phyloP scores from a whole-genome alignment of 78 protist genomes.

The Tieghemostelium lacteum region DNA sequence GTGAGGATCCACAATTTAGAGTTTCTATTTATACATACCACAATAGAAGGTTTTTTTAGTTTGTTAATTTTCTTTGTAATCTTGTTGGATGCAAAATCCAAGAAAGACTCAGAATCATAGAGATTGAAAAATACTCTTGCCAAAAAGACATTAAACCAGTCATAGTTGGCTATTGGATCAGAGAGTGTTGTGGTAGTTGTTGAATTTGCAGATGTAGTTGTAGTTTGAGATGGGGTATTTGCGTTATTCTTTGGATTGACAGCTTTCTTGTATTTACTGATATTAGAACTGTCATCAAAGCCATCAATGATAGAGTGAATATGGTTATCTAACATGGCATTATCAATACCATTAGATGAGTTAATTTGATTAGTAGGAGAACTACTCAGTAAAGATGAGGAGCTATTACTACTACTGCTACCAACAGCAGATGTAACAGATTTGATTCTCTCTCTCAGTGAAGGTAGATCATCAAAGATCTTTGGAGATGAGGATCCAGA shows the following conservation, averaged over 20 bases:
- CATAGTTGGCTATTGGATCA: neutral
- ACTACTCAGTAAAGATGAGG: neutral
- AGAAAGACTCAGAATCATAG: slow-evolving; percentile 43
- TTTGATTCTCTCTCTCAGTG: slow-evolving; percentile 1
- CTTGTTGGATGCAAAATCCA: slow-evolving; percentile 48
- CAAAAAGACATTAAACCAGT: slow-evolving; percentile 57
- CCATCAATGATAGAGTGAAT: slow-evolving; percentile 28
- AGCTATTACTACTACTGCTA: neutral
- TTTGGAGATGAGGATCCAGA: neutral
- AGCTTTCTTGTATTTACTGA: too few species aligned
- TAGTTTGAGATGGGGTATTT: neutral
- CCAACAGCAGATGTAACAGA: slow-evolving; percentile 1
- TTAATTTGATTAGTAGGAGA: neutral
- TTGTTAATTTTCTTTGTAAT: slow-evolving; percentile 62
- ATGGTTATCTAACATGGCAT: neutral
- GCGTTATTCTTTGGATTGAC: neutral
- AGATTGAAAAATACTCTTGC: slow-evolving; percentile 66
- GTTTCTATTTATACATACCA: neutral
- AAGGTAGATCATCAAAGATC: neutral
- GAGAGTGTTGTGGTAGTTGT: neutral
- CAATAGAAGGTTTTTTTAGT: slow-evolving; percentile 66
- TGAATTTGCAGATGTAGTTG: neutral
- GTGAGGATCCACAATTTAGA: neutral
- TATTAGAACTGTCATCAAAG: neutral
- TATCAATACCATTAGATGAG: neutral